Percentiles rank a stretch among this genome's conserved stretches.
phyloP scores from a whole-genome alignment of 2,329 filamentous ascomycete species.

The Aspergillus ochraceoroseus region DNA sequence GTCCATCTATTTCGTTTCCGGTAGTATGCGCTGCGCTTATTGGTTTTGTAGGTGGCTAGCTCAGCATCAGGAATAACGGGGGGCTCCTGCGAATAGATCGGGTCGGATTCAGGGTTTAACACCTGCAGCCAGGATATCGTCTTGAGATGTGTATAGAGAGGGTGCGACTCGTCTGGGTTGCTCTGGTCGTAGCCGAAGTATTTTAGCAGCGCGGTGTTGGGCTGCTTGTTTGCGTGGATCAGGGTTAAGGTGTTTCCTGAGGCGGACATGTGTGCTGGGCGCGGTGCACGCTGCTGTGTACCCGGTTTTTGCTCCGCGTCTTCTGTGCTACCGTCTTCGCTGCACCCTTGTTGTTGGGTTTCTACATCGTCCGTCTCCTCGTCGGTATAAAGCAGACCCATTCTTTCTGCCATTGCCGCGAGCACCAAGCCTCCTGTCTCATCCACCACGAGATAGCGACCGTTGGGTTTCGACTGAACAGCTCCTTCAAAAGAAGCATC shows the following conservation, averaged over 20 bases:
- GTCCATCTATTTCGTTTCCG: slow-evolving; percentile 84
- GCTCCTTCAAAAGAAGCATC: slow-evolving; percentile 27
- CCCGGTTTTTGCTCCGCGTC: slow-evolving; percentile 24
- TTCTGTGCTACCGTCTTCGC: slow-evolving; percentile 11
- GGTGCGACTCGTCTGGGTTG: slow-evolving; percentile 62
- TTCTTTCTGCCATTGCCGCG: slow-evolving; percentile 79
- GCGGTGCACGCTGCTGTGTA: slow-evolving; percentile 11
- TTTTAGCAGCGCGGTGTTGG: slow-evolving; percentile 81
- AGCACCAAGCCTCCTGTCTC: slow-evolving; percentile 80
- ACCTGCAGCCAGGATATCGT: slow-evolving; percentile 90
- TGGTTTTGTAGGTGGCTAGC: slow-evolving; percentile 69
- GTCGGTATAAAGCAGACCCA: slow-evolving; percentile 67
- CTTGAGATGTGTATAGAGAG: slow-evolving; percentile 74
- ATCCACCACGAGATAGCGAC: slow-evolving; percentile 76
- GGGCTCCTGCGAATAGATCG: slow-evolving; percentile 65
- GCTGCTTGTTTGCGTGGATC: slow-evolving; percentile 64
- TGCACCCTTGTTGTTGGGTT: slow-evolving; percentile 13
- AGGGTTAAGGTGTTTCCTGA: slow-evolving; percentile 55
- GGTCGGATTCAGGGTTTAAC: slow-evolving; percentile 68
- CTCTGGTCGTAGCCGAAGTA: slow-evolving; percentile 81
- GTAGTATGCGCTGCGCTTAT: slow-evolving; percentile 77
- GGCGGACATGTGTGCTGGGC: slow-evolving; percentile 35
- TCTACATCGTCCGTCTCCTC: slow-evolving; percentile 26
- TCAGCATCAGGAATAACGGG: slow-evolving; percentile 55
- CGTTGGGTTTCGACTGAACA: slow-evolving; percentile 40